A percentile compares a stretch with the other conserved stretches of the same genome.
Conservation (phyloP, 441 rosid species). For the Adansonia madagascariensis region DNA sequence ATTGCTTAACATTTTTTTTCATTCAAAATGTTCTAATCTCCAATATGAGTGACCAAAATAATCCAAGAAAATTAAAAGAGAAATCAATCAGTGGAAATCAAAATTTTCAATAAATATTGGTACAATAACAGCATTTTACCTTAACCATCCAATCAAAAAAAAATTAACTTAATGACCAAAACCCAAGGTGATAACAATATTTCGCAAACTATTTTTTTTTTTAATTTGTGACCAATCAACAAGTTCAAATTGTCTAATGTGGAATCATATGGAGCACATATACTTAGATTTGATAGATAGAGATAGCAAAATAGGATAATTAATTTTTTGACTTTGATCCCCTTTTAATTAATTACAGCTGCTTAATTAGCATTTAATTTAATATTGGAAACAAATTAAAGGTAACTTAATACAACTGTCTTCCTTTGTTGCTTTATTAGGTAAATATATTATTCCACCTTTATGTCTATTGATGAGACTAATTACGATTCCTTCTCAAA, state of each 20-base stretch:
- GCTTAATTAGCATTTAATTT: constrained; percentile 45
- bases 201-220: too few species aligned
- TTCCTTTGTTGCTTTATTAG: constrained; percentile 48
- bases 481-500: not conserved
- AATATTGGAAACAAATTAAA: constrained; percentile 29
- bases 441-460: constrained; percentile 33
- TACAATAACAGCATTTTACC: not conserved
- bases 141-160: constrained; percentile 31
- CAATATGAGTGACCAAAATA: too few species aligned
- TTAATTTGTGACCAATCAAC: constrained; percentile 20
- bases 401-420: constrained; percentile 45
- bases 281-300: constrained; percentile 11
- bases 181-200: constrained; percentile 34
- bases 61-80: too few species aligned
- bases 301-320: constrained; percentile 26
- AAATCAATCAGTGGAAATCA: too few species aligned
- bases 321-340: constrained; percentile 23
- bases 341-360: constrained; percentile 44
- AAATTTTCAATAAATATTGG: too few species aligned
- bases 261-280: constrained; percentile 45
- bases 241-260: constrained; percentile 23
- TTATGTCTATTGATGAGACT: constrained; percentile 27
- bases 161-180: constrained; percentile 26
- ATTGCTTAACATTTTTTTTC: not conserved
- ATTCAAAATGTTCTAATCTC: not conserved